Percentiles rank a stretch among this genome's conserved stretches.
Conservation (phyloP, 2,329 filamentous ascomycete genomes). For the Lachnellula hyalina region DNA sequence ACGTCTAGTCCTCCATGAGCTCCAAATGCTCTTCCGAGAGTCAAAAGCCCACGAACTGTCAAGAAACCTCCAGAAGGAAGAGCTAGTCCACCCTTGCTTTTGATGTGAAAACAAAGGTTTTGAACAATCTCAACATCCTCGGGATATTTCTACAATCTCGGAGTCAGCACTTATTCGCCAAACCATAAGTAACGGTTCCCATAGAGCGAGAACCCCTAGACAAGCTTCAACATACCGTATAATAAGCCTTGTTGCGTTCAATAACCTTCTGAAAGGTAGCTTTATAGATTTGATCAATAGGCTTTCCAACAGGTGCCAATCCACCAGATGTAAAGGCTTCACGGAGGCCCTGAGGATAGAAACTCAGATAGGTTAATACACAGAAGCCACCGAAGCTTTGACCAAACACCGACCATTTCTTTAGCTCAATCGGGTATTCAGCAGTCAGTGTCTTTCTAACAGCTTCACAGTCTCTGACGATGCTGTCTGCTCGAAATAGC, state of each 20-base stretch:
- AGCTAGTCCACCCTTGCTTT: slow-evolving; percentile 50
- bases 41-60: slow-evolving; percentile 69
- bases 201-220: too few species aligned
- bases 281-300: slow-evolving; percentile 69
- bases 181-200: too few species aligned
- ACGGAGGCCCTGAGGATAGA: slow-evolving; percentile 68
- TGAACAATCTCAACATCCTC: slow-evolving; percentile 68
- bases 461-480: slow-evolving; percentile 84
- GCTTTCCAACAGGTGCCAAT: slow-evolving; percentile 67
- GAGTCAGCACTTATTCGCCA: not conserved
- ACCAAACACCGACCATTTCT: slow-evolving; percentile 76
- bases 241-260: slow-evolving; percentile 69
- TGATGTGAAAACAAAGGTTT: slow-evolving; percentile 60
- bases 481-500: slow-evolving; percentile 82
- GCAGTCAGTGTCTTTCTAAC: slow-evolving; percentile 69
- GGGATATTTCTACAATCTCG: slow-evolving; percentile 61
- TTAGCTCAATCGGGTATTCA: slow-evolving; percentile 62
- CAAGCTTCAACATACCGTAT: slow-evolving; percentile 1
- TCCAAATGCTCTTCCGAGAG: slow-evolving; percentile 73
- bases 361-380: slow-evolving; percentile 74
- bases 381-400: slow-evolving; percentile 94
- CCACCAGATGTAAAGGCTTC: slow-evolving; percentile 85
- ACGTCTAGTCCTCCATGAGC: slow-evolving; percentile 69
- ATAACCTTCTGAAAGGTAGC: slow-evolving; percentile 64
- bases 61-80: slow-evolving; percentile 69